Conservation (phyloP, 805 yeast genomes). For the Candida nitratophila region DNA sequence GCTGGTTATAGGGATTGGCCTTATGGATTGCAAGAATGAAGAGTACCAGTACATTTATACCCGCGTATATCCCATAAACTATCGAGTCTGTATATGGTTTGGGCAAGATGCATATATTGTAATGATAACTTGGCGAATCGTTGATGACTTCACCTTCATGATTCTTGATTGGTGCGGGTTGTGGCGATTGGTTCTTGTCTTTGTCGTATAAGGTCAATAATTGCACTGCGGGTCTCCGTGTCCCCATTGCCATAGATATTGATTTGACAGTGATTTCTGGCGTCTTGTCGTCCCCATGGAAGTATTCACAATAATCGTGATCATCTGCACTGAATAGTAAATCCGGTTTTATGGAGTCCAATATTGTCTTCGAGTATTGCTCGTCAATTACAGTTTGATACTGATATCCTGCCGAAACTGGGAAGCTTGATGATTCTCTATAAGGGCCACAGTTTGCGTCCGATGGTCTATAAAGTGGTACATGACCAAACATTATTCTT, state of each 20-base stretch:
- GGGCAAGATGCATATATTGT: conserved; percentile 38
- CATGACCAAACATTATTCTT: conserved; percentile 71
- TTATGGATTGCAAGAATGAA: neutral
- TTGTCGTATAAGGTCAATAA: conserved; percentile 16
- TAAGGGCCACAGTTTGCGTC: conserved; percentile 64
- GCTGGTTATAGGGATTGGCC: no score
- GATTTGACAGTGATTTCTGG: conserved; percentile 53
- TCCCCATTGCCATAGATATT: conserved; percentile 89
- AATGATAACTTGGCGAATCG: conserved; percentile 25
- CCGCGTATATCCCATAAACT: conserved; percentile 31
- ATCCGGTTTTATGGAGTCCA: conserved; percentile 54
- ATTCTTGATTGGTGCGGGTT: conserved; percentile 17
- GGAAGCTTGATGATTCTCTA: conserved; percentile 68
- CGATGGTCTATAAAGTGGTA: conserved; percentile 71
- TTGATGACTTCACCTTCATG: conserved; percentile 35
- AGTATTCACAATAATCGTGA: conserved; percentile 85
- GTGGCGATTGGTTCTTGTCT: conserved; percentile 2
- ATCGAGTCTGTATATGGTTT: conserved; percentile 36
- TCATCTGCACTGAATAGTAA: conserved; percentile 90
- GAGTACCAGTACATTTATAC: conserved; percentile 7
- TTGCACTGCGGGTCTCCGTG: conserved; percentile 27
- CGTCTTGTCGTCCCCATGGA: conserved; percentile 32
- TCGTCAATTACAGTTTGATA: conserved; percentile 80
- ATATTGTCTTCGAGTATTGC: conserved; percentile 45
- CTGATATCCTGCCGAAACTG: conserved; percentile 69